Base-by-base conservation (phyloP, 208 protist genomes). In the Leptomonas seymouri region DNA sequence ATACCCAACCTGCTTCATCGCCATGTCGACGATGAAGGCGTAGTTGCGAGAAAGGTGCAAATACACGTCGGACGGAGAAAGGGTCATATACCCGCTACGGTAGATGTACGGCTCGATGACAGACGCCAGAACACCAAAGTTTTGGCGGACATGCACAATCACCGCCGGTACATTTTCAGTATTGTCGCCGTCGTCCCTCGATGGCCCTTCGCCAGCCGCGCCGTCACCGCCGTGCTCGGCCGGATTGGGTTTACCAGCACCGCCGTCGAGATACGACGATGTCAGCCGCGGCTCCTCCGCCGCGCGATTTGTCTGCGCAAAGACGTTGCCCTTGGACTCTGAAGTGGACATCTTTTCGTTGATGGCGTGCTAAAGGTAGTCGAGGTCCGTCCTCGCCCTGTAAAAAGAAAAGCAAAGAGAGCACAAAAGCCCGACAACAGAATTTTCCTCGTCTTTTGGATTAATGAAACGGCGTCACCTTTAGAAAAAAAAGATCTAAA, bases 71-170 rank as follows among this genome's bases (percentile, higher is more conserved):
- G 80, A 72, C 11, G 86, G 66, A 18, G 71, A 80, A 27, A 58
- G 55, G 66, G 75, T 81, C 21, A 90, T 65, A 18, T 82, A 64
- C 11, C 86, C 89, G 25, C 63, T 78, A 58, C 80, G 83, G 48
- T 84, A 94, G 28, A 89, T 80, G 69, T 81, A 79, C 5, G 74
- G 69, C 72, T 86, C 82, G 39, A 94, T 77, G 1, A 78, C 67
- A 36, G 75, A 62, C 18, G 85, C 69, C 53, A 92, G 49, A 3
- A 81, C 46, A 53, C 84, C 83, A 64, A 94, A 94, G 56, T 85
- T 80, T 54, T 86, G 71, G 9, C 77, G 79, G 23, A 94, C 74
- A 49, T 94, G 81, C 59, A 53, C 56, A 50, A 94, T 69, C 14
- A 80, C 73, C 8, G 34, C 56, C 30, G 85, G 82, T 45, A 74